Evolutionary conservation across 140 eudicot species (phyloP), one percentile per base, ranked within the genome.

Genomic region (Anethum foeniculum): DNA sequence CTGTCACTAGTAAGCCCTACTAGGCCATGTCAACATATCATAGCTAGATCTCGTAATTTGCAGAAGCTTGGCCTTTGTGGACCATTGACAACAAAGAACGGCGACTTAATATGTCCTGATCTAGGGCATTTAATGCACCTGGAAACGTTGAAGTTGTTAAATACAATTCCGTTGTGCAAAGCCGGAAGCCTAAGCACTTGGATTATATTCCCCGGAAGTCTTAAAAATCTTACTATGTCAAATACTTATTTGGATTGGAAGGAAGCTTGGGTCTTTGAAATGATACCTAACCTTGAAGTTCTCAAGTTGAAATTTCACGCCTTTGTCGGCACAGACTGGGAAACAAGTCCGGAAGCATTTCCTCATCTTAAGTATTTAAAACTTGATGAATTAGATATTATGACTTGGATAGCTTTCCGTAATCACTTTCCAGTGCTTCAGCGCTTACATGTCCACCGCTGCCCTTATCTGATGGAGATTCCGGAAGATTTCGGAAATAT

Each of bases 271-370:
- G 7, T 36, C 30, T 54, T 85, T 34, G 81, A 78, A 19, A 52
- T 46, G 56, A 78, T 85, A 23, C 86, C 83, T 0, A 56, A 81
- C 27, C 80, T 85, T 25, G 72, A 82, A 67, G 83, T 82, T 75
- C 85, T 82, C 34, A 85, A 85, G 19, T 21, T 85, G 32, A n/a
- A 56, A 28, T 11, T 52, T 23, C 46, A 76, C 30, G 56, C 81
- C 15, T 77, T 79, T 64, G 38, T 39, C 30, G 85, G 84, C 2
- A 28, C 47, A 56, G 38, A 19, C 49, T 81, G 85, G 87, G 79
- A 69, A n/a, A n/a, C n/a, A n/a, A n/a, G n/a, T n/a, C n/a, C n/a
- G n/a, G n/a, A n/a, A n/a, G n/a, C n/a, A n/a, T n/a, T n/a, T n/a
- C n/a, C n/a, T n/a, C n/a, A n/a, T n/a, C n/a, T n/a, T n/a, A n/a